These are phyloP conservation scores for Penicillium angulare DNA, from an alignment of 495 filamentous ascomycete species.

Conservation along the genomic window DNA sequence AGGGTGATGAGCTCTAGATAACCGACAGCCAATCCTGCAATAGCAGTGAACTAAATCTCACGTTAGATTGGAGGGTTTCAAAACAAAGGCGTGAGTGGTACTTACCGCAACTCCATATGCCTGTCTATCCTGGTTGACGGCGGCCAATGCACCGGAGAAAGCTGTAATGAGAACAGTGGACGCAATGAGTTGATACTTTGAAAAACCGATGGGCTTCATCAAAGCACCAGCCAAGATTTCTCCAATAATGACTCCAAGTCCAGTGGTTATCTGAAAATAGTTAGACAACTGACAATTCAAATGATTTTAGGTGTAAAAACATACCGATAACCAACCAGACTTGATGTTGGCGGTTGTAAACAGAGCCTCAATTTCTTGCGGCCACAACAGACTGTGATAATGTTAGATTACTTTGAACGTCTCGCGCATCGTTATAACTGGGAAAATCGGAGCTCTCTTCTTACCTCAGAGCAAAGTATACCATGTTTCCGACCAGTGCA, in stretches of 20 bases:
- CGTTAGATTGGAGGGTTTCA: not conserved
- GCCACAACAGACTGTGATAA: conserved; percentile 34
- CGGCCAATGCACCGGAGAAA: conserved; percentile 27
- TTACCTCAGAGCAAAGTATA: conserved; percentile 35
- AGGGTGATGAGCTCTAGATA: conserved; percentile 33
- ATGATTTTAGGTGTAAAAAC: too few species aligned
- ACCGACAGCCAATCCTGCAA: conserved; percentile 34
- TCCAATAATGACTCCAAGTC: conserved; percentile 23
- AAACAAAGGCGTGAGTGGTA: not conserved
- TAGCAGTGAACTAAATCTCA: conserved; percentile 24
- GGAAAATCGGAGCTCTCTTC: not conserved
- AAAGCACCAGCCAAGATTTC: conserved; percentile 27
- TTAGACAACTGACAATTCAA: too few species aligned
- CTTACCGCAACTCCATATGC: conserved; percentile 23
- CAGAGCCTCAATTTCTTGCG: conserved; percentile 23
- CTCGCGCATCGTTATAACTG: not conserved
- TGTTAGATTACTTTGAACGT: not conserved
- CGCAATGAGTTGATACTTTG: conserved; percentile 25
- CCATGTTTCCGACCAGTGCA: conserved; percentile 30
- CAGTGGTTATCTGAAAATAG: conserved; percentile 17
- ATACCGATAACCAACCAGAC: conserved; percentile 36
- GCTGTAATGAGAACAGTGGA: conserved; percentile 19
- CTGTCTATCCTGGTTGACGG: conserved; percentile 25
- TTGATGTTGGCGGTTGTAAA: conserved; percentile 31
- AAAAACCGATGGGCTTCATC: conserved; percentile 29